Percentiles rank a stretch among this genome's conserved stretches.
Conservation (phyloP, 257 asterid genomes). For the Petunia secreta region DNA sequence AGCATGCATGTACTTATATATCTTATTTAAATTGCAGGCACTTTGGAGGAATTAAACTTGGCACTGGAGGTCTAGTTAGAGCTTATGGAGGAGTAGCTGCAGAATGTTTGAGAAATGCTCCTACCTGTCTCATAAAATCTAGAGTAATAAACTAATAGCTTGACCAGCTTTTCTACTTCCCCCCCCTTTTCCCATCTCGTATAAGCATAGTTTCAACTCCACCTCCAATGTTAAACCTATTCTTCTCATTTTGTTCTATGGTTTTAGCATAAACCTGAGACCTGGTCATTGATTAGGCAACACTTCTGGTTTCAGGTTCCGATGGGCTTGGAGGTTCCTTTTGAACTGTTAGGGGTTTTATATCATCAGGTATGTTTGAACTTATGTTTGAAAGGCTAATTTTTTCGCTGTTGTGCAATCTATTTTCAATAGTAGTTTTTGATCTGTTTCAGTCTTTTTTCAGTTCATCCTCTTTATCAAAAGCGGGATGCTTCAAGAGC, state of each 20-base stretch:
- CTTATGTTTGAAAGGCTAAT: not conserved
- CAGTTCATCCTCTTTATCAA: not conserved
- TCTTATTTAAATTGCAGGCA: conserved; percentile 45
- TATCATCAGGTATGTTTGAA: conserved; percentile 77
- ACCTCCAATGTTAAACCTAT: not conserved
- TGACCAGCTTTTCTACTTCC: not conserved
- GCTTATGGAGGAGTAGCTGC: conserved; percentile 96
- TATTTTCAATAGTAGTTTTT: not conserved
- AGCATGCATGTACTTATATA: not conserved
- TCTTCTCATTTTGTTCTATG: not conserved
- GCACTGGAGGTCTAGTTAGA: conserved; percentile 97
- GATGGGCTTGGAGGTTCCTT: conserved; percentile 85
- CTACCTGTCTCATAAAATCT: conserved; percentile 76
- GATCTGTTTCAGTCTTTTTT: not conserved
- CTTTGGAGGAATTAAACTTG: conserved; percentile 96
- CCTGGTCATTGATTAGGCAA: not conserved
- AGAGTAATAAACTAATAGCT: conserved; percentile 52
- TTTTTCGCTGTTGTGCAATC: not conserved
- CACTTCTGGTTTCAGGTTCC: conserved; percentile 54
- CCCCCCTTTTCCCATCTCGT: not conserved
- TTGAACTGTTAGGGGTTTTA: conserved; percentile 75
- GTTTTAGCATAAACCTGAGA: not conserved
- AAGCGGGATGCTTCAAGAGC: not conserved
- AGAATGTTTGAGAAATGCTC: conserved; percentile 82
- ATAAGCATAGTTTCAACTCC: not conserved